Conservation (phyloP, 1,284 basidiomycete genomes). For the Cutaneotrichosporon daszewskae region DNA sequence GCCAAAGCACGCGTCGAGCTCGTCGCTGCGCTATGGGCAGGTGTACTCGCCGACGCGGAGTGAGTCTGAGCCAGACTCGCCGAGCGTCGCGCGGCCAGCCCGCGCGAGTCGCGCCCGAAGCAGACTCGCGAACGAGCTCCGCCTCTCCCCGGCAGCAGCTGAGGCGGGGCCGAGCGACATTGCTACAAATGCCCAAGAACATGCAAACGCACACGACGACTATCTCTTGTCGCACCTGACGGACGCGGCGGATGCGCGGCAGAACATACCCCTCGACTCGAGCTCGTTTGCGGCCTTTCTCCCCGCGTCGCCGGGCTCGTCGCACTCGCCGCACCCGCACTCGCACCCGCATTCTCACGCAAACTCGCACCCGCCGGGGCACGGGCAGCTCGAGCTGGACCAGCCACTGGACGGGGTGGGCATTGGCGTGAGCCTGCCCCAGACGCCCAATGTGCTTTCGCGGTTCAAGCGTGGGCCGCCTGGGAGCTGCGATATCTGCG, state of each 20-base stretch:
- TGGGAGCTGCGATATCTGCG: conserved; percentile 43
- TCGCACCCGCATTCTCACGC: neutral
- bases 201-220: conserved; percentile 25
- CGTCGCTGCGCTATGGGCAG: no score
- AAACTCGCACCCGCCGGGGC: neutral
- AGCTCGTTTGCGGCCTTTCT: conserved; percentile 30
- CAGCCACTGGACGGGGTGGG: no score
- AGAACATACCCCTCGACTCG: conserved; percentile 17
- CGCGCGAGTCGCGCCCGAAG: conserved; percentile 5
- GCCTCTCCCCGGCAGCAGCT: neutral
- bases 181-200: conserved; percentile 3
- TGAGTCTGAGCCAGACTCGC: conserved; percentile 3
- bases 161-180: conserved; percentile 5
- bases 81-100: neutral
- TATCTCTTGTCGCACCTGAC: conserved; percentile 29
- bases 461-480: conserved; percentile 35
- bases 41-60: conserved; percentile 3
- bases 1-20: conserved; percentile 29
- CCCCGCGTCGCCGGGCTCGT: conserved; percentile 13
- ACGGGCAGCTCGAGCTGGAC: neutral
- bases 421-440: neutral
- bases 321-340: neutral
- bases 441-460: conserved; percentile 23
- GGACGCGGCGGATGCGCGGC: conserved; percentile 1
- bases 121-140: conserved; percentile 15